phyloP scores from a whole-genome alignment of 495 filamentous ascomycete genomes.

The Wilcoxina mikolae region DNA sequence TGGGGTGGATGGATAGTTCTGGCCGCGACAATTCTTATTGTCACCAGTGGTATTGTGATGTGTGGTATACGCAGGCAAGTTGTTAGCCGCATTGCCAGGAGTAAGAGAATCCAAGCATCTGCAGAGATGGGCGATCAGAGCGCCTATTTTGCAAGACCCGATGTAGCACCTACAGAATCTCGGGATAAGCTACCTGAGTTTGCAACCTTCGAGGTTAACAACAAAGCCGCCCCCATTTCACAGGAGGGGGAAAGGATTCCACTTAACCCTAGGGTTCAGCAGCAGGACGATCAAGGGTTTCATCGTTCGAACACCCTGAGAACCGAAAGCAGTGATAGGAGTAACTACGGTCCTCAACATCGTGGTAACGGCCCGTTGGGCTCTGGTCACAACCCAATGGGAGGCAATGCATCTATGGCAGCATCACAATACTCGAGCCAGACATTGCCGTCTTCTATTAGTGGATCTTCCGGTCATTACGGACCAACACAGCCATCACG shows the following conservation, averaged over 20 bases:
- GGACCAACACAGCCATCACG: slow-evolving; percentile 8
- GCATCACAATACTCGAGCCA: neutral
- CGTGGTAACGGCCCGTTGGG: slow-evolving; percentile 18
- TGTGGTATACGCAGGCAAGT: slow-evolving; percentile 96
- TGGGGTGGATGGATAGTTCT: slow-evolving; percentile 96
- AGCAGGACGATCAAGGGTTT: slow-evolving; percentile 8
- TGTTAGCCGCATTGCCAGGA: slow-evolving; percentile 78
- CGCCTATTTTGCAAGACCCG: slow-evolving; percentile 36
- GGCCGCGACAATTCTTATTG: slow-evolving; percentile 74
- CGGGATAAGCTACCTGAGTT: slow-evolving; percentile 55
- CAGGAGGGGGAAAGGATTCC: slow-evolving; percentile 62
- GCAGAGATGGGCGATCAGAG: slow-evolving; percentile 85
- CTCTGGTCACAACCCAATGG: slow-evolving; percentile 9
- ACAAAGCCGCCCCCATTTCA: slow-evolving; percentile 40
- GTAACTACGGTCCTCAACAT: slow-evolving; percentile 19
- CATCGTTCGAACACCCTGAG: slow-evolving; percentile 14
- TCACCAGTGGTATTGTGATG: slow-evolving; percentile 67
- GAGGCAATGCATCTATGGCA: slow-evolving; percentile 8
- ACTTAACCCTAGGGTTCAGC: slow-evolving; percentile 41
- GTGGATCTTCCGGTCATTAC: slow-evolving; percentile 7
- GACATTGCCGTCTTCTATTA: neutral
- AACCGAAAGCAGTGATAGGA: slow-evolving; percentile 22
- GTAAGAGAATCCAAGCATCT: slow-evolving; percentile 81
- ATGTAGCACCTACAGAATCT: slow-evolving; percentile 32
- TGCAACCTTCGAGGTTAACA: slow-evolving; percentile 57